A percentile compares a stretch with the other conserved stretches of the same genome.
Conservation (phyloP, 306 rosid species). For the Dalbergia oliveri region DNA sequence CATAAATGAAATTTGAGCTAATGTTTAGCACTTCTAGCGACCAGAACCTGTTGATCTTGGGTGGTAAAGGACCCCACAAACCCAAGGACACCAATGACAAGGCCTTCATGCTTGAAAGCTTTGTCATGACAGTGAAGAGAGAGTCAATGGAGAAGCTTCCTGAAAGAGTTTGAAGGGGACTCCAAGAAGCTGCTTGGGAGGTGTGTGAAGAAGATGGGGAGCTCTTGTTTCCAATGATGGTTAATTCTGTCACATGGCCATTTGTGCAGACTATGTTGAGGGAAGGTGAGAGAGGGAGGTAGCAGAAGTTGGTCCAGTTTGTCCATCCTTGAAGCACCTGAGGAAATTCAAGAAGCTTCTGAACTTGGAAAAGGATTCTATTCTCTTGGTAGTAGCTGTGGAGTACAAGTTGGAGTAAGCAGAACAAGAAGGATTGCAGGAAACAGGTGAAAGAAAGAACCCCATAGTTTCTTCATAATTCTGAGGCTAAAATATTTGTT, state of each 20-base stretch:
- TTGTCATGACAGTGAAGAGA: conserved; percentile 73
- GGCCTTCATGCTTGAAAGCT: conserved; percentile 76
- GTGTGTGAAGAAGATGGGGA: conserved; percentile 57
- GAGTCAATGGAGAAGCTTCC: conserved; percentile 77
- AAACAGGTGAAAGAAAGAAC: conserved; percentile 52
- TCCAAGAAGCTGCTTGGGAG: conserved; percentile 42
- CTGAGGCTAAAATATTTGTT: conserved; percentile 31
- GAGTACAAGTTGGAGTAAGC: conserved; percentile 56
- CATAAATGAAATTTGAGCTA: conserved; percentile 82
- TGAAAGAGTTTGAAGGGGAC: conserved; percentile 59
- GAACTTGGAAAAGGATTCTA: conserved; percentile 72
- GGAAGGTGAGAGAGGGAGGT: conserved; percentile 71
- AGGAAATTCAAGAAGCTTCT: conserved; percentile 83
- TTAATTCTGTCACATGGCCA: conserved; percentile 65
- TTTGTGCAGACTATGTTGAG: conserved; percentile 74
- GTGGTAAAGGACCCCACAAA: conserved; percentile 90
- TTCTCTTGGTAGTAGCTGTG: conserved; percentile 64
- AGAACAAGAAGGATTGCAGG: conserved; percentile 49
- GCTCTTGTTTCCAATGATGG: conserved; percentile 67
- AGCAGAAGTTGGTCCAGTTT: conserved; percentile 88
- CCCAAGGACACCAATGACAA: conserved; percentile 77
- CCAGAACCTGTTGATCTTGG: conserved; percentile 68
- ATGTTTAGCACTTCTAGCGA: conserved; percentile 72
- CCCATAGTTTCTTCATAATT: conserved; percentile 60
- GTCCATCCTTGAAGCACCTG: conserved; percentile 75